Evolutionary conservation across 2,329 filamentous ascomycete genomes (phyloP).

Genomic region (Lasiodiplodia gonubiensis): DNA sequence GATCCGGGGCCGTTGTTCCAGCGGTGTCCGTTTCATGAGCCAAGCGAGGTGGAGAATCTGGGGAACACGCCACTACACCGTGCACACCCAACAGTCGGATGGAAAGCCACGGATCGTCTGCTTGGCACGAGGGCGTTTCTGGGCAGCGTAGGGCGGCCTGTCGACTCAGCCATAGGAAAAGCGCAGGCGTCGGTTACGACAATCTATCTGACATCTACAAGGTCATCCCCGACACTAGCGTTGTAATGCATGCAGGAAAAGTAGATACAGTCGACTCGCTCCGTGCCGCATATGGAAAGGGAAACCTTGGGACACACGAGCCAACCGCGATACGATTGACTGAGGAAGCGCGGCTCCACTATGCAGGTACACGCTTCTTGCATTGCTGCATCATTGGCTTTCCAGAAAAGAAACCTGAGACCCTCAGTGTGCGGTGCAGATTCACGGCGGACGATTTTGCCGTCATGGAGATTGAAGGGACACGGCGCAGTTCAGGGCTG

Average conservation of each 20-base stretch:
- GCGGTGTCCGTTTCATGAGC: slow-evolving; percentile 23
- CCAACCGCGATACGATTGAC: neutral
- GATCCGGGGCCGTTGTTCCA: slow-evolving; percentile 16
- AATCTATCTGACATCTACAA: slow-evolving; percentile 20
- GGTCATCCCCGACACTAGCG: neutral
- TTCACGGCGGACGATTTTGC: neutral
- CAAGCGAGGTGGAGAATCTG: slow-evolving; percentile 26
- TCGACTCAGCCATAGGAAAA: neutral
- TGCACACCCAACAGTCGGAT: neutral
- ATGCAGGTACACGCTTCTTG: neutral
- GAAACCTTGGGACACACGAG: neutral
- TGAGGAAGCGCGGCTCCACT: neutral
- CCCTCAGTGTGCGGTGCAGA: neutral
- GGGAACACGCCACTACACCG: slow-evolving; percentile 12
- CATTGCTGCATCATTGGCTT: neutral
- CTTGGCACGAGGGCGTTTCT: neutral
- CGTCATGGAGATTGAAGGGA: slow-evolving; percentile 18
- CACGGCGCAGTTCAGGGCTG: neutral
- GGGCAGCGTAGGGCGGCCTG: slow-evolving; percentile 4
- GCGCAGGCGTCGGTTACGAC: neutral
- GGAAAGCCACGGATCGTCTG: slow-evolving; percentile 8
- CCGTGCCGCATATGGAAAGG: neutral
- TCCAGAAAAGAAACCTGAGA: neutral
- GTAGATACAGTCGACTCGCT: neutral
- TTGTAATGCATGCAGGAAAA: neutral